A percentile compares a stretch with the other conserved stretches of the same genome.
phyloP scores from a whole-genome alignment of 768 basidiomycete genomes.

The Antrodiella citrinella region DNA sequence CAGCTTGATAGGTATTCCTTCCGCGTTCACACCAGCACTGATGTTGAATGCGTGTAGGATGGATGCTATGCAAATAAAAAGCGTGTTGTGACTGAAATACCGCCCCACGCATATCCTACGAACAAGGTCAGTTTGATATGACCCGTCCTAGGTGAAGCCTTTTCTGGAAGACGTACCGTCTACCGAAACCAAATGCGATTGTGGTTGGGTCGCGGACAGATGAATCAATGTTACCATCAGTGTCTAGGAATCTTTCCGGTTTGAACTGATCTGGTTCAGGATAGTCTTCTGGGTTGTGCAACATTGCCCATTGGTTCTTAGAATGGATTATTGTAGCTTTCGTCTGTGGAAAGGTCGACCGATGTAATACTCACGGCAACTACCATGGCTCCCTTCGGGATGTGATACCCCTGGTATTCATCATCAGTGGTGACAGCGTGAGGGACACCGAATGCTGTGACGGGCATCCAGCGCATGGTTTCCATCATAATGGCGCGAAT shows the following conservation, averaged over 20 bases:
- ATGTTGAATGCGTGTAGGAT: slow-evolving; percentile 10
- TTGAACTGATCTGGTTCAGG: slow-evolving; percentile 21
- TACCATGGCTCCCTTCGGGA: slow-evolving; percentile 32
- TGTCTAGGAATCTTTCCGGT: slow-evolving; percentile 19
- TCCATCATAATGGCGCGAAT: neutral
- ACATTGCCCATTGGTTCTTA: slow-evolving; percentile 18
- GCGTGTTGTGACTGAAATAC: slow-evolving; percentile 6
- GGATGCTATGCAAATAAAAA: slow-evolving; percentile 10
- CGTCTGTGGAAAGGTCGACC: too few species aligned
- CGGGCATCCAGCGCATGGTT: neutral
- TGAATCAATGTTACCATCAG: neutral
- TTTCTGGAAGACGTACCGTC: too few species aligned
- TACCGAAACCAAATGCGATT: slow-evolving; percentile 3
- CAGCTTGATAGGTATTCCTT: slow-evolving; percentile 3
- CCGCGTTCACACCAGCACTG: slow-evolving; percentile 4
- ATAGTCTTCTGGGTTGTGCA: slow-evolving; percentile 20
- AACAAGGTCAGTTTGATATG: too few species aligned
- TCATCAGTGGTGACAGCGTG: neutral
- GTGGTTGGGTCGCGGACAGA: neutral
- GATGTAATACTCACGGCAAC: slow-evolving; percentile 23
- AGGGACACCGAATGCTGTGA: neutral
- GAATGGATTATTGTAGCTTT: too few species aligned
- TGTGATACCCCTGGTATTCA: slow-evolving; percentile 14
- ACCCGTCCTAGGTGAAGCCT: too few species aligned
- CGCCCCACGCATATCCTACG: slow-evolving; percentile 13